These are phyloP conservation scores for Colletotrichum somersetense DNA, from an alignment of 2,329 filamentous ascomycete genomes.

Conservation along the genomic window DNA sequence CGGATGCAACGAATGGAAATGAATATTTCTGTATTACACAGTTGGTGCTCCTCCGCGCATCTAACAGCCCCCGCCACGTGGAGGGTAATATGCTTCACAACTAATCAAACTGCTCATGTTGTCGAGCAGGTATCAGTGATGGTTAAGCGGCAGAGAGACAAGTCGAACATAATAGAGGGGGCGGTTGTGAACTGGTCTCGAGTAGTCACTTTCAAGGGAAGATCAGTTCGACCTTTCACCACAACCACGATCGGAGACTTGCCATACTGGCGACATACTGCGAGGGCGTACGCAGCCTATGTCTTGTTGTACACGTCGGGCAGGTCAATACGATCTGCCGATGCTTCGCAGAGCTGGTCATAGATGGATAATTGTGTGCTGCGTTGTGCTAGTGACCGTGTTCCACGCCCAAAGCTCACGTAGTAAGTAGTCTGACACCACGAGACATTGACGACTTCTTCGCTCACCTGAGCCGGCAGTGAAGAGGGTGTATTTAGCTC, in stretches of 20 bases:
- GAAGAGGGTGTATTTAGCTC: no score
- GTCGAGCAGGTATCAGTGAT: no score
- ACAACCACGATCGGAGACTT: background rate
- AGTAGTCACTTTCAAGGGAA: background rate
- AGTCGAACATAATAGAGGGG: no score
- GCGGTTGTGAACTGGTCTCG: no score
- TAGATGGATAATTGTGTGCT: background rate
- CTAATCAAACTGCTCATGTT: no score
- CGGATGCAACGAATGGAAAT: slow-evolving; percentile 18
- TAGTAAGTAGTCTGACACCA: background rate
- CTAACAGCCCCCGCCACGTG: background rate
- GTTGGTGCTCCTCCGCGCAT: rapidly evolving
- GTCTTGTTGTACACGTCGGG: no score
- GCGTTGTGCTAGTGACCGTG: background rate
- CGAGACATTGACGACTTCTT: background rate
- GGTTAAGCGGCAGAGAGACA: no score
- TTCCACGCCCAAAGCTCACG: background rate
- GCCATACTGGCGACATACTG: background rate
- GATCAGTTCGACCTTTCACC: background rate
- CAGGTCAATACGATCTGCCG: background rate
- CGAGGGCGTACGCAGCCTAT: background rate
- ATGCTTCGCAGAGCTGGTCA: background rate
- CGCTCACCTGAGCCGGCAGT: background rate
- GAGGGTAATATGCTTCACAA: no score
- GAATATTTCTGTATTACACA: background rate